Base-by-base conservation (phyloP, 352 stramenopile species). In the Globisporangium irregulare region DNA sequence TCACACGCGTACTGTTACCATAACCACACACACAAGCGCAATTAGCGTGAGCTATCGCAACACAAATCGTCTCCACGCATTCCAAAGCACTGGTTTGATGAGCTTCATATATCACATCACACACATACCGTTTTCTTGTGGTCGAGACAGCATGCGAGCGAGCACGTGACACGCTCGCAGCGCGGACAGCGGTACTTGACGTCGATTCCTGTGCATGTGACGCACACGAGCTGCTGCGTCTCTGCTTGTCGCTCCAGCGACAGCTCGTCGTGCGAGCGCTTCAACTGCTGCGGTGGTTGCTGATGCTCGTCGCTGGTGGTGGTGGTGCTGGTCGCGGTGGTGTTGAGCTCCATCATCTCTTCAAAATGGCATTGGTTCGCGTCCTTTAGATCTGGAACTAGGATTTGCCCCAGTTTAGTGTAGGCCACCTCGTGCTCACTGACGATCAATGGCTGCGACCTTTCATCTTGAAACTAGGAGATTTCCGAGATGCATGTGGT, bases 121-220 rank as follows among this genome's bases (percentile, higher is more conserved):
- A 41, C 25, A 71, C 74, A 24, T 59, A 88, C 87, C 76, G 90
- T 56, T 43, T 89, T 92, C 76, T 95, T 95, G 77, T 95, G 87
- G 14, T 68, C 79, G 25, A 93, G 56, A 60, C 87, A 95, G 75
- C 87, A 95, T 18, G 73, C 69, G 56, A 95, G 71, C 53, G 86
- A 93, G 68, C 87, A 95, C 62, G 87, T 93, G 73, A 93, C 81
- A 66, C 86, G 82, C 69, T 95, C 87, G 64, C 87, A 95, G 62
- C 84, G 77, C 43, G 87, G 87, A 79, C 87, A 95, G 57, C 87
- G 86, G 69, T 95, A 95, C 76, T 95, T 95, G 74, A 93, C 82
- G 56, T 84, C 71, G 22, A 24, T 69, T 12, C 68, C 73, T 34
- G 68, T 70, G 59, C 87, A 95, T 10, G 70, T 72, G 55, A 65